Percentiles rank a stretch among this genome's conserved stretches.
These are phyloP conservation scores for Coniella lustricola DNA, from an alignment of 2,329 filamentous ascomycete species.

Conservation along the genomic window DNA sequence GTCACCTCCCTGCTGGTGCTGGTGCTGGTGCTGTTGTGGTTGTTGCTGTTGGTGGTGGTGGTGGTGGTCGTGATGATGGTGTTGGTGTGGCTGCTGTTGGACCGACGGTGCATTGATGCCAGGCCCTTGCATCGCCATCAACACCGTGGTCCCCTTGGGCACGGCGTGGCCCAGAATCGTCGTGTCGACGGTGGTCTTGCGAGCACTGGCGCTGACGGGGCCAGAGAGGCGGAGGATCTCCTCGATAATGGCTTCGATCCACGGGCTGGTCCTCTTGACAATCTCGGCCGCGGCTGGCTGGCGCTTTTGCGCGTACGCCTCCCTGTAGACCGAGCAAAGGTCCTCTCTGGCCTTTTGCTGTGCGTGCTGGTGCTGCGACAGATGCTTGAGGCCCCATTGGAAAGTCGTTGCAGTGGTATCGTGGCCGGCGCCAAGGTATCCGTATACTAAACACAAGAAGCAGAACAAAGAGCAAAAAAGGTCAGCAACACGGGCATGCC, in stretches of 20 bases:
- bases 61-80: conserved; percentile 1
- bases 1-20: no score
- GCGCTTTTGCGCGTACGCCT: conserved; percentile 18
- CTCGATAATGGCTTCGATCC: conserved; percentile 26
- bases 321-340: not conserved
- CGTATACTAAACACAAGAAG: not conserved
- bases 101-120: not conserved
- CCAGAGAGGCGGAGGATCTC: conserved; percentile 25
- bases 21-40: conserved; percentile 14
- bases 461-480: no score
- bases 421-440: conserved; percentile 16
- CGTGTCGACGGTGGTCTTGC: conserved; percentile 22
- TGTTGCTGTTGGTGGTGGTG: no score
- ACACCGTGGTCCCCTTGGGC: conserved; percentile 22
- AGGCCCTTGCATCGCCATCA: conserved; percentile 14
- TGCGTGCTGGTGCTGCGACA: conserved; percentile 17
- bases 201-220: conserved; percentile 20
- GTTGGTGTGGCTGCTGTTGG: not conserved
- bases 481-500: no score
- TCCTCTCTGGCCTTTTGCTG: conserved; percentile 23
- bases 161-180: conserved; percentile 22
- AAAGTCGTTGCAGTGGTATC: conserved; percentile 21
- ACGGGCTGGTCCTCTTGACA: conserved; percentile 18
- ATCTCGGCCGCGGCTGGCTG: conserved; percentile 22
- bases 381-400: conserved; percentile 23